A percentile compares a stretch with the other conserved stretches of the same genome.
These are phyloP conservation scores for Vishniacozyma victoriae DNA, from an alignment of 768 basidiomycete genomes.

Conservation along the genomic window DNA sequence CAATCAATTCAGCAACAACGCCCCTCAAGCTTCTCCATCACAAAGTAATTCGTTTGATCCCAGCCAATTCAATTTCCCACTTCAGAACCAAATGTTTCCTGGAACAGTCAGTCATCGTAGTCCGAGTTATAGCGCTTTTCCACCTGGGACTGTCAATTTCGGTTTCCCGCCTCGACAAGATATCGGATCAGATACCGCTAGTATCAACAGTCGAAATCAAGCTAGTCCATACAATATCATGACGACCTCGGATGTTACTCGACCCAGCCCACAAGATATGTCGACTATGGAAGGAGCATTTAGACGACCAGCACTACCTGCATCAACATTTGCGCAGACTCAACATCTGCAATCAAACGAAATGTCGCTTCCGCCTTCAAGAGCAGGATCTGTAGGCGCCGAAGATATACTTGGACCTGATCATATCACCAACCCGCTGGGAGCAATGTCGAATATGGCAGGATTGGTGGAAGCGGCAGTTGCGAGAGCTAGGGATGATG, in stretches of 20 bases:
- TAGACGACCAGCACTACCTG: no score
- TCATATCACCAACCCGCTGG: conserved; percentile 45
- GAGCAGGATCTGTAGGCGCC: conserved; percentile 56
- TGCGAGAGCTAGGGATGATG: conserved; percentile 40
- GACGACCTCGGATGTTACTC: not conserved
- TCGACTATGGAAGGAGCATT: no score
- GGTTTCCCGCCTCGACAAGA: not conserved
- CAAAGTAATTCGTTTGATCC: not conserved
- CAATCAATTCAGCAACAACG: not conserved
- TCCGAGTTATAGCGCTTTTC: not conserved
- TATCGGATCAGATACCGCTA: not conserved
- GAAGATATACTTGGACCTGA: conserved; percentile 60
- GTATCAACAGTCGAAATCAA: not conserved
- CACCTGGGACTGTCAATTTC: not conserved
- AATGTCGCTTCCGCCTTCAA: conserved; percentile 36
- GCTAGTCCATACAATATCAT: not conserved
- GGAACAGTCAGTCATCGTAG: no score
- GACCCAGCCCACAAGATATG: no score
- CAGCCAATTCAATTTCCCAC: not conserved
- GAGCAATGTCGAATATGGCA: conserved; percentile 44
- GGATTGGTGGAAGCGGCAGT: conserved; percentile 46
- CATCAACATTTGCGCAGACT: no score
- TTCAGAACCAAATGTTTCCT: not conserved
- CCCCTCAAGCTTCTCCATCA: not conserved
- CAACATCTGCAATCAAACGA: no score